Conservation (phyloP, 192 early-diverging fungal species). For the Linnemannia elongata region DNA sequence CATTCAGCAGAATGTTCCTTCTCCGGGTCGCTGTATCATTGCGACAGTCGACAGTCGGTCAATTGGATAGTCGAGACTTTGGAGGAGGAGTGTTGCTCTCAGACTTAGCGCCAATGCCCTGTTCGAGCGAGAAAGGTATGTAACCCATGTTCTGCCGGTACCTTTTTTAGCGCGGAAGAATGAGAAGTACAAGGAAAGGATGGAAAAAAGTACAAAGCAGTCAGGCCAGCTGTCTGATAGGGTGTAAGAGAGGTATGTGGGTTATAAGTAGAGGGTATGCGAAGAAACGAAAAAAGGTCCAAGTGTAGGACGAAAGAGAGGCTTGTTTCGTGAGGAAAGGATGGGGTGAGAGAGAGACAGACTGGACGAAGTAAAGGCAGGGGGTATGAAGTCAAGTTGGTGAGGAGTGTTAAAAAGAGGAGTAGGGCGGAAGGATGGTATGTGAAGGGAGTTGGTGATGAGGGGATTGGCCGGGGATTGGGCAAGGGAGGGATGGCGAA, state of each 20-base stretch:
- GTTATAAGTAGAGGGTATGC: not conserved
- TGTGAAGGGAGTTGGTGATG: not conserved
- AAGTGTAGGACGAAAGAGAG: not conserved
- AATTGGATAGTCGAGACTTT: not conserved
- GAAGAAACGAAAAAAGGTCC: not conserved
- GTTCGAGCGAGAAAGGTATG: not conserved
- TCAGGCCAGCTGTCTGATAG: constrained; percentile 53
- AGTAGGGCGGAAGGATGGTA: not conserved
- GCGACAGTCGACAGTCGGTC: not conserved
- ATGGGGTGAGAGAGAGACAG: not conserved
- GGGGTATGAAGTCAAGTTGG: not conserved
- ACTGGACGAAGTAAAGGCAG: not conserved
- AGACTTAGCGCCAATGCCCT: not conserved
- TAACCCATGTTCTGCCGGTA: not conserved
- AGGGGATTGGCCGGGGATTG: constrained; percentile 4
- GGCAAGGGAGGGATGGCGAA: constrained; percentile 47
- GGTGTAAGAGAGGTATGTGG: not conserved
- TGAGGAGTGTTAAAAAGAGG: not conserved
- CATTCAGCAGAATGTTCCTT: not conserved
- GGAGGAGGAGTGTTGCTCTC: not conserved
- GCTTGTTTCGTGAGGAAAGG: not conserved
- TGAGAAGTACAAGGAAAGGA: not conserved
- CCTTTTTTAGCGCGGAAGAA: constrained; percentile 1
- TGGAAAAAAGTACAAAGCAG: constrained; percentile 4
- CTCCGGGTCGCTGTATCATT: not conserved